Percentiles rank a stretch among this genome's conserved stretches.
phyloP scores from a whole-genome alignment of 2,329 filamentous ascomycete species.

The Aspergillus awamori region DNA sequence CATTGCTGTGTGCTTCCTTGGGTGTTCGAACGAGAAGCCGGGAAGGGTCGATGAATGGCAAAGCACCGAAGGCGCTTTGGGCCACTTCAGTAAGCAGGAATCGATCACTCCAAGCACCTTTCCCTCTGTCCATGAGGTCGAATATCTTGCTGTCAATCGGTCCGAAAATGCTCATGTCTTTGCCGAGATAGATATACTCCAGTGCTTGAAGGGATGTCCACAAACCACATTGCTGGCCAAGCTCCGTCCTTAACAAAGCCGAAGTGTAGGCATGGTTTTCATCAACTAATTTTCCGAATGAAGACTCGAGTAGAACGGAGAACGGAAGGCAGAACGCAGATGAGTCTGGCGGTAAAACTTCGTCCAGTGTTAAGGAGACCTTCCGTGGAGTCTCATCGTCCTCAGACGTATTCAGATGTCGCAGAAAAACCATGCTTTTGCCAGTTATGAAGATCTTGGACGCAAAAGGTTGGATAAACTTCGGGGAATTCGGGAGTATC shows the following conservation, averaged over 20 bases:
- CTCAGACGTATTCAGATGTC: slow-evolving; percentile 61
- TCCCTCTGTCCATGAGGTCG: slow-evolving; percentile 67
- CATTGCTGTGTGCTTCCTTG: slow-evolving; percentile 45
- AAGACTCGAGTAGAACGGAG: slow-evolving; percentile 69
- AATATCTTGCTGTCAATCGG: slow-evolving; percentile 72
- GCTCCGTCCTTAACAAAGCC: slow-evolving; percentile 62
- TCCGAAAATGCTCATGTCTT: slow-evolving; percentile 69
- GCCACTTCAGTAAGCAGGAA: slow-evolving; percentile 79
- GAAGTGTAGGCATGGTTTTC: slow-evolving; percentile 73
- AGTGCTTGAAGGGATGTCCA: slow-evolving; percentile 67
- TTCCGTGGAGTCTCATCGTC: slow-evolving; percentile 38
- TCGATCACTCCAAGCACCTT: slow-evolving; percentile 73
- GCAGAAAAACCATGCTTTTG: slow-evolving; percentile 85
- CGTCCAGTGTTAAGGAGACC: slow-evolving; percentile 34
- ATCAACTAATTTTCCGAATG: slow-evolving; percentile 76
- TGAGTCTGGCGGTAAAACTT: slow-evolving; percentile 44
- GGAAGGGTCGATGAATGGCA: slow-evolving; percentile 59
- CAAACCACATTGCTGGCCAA: slow-evolving; percentile 72
- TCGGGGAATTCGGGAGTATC: slow-evolving; percentile 68
- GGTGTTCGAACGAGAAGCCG: slow-evolving; percentile 63
- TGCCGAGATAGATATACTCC: slow-evolving; percentile 73
- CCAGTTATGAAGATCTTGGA: slow-evolving; percentile 80
- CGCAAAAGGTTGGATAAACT: slow-evolving; percentile 71
- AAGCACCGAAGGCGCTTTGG: slow-evolving; percentile 66
- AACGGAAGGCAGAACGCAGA: slow-evolving; percentile 41